phyloP scores from a whole-genome alignment of 805 yeast species.

The Wickerhamomyces bisporus region DNA sequence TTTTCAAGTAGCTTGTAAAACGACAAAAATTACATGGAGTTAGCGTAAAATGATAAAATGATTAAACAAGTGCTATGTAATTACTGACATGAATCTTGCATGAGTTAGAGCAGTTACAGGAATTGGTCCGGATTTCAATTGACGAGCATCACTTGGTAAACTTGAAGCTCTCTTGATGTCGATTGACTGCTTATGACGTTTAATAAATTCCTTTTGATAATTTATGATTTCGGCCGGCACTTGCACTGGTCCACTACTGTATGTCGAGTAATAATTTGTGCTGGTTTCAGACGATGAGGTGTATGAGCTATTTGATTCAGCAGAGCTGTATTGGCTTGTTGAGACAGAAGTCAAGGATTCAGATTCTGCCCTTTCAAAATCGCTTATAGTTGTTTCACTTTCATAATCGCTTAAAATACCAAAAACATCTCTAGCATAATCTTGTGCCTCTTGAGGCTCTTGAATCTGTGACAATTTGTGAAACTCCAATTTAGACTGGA shows the following conservation, averaged over 20 bases:
- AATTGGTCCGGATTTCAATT: constrained; percentile 1
- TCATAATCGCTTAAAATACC: constrained; percentile 9
- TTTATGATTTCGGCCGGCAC: constrained; percentile 9
- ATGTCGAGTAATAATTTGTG: constrained; percentile 10
- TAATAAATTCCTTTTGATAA: constrained; percentile 11
- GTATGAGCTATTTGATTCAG: constrained; percentile 1
- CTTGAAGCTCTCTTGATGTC: constrained; percentile 18
- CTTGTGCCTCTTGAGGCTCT: constrained; percentile 10
- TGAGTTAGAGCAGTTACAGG: constrained; percentile 2
- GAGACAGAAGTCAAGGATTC: constrained; percentile 18
- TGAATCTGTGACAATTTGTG: constrained; percentile 11
- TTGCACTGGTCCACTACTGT: constrained; percentile 3
- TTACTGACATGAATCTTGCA: constrained; percentile 12
- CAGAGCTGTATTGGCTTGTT: constrained; percentile 2
- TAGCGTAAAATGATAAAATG: not conserved
- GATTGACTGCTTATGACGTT: constrained; percentile 5
- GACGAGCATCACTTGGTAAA: constrained; percentile 10
- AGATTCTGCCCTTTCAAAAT: constrained; percentile 7
- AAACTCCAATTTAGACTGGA: constrained; percentile 19
- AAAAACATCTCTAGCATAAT: constrained; percentile 2
- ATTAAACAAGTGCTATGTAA: not conserved
- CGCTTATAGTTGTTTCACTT: constrained; percentile 3
- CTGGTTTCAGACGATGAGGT: constrained; percentile 5
- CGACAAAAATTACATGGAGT: no score
- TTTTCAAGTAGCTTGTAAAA: no score